Conservation (phyloP, 2,329 filamentous ascomycete species). For the Phialocephala sp. region DNA sequence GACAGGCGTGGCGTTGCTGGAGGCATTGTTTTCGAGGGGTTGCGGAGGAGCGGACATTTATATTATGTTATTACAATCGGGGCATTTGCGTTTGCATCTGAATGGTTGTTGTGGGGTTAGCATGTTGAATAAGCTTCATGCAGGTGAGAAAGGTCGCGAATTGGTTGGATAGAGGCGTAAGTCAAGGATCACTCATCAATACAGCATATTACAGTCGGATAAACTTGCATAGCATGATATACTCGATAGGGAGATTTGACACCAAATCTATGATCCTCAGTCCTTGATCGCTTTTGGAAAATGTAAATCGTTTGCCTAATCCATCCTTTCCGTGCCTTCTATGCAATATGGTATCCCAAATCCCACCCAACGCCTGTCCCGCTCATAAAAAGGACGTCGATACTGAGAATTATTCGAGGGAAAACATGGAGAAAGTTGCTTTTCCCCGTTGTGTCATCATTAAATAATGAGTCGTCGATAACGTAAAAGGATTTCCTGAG, state of each 20-base stretch:
- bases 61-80: not conserved
- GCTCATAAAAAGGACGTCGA: not conserved
- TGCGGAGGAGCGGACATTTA: not conserved
- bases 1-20: not conserved
- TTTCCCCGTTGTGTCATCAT: not conserved
- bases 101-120: not conserved
- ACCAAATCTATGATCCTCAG: not conserved
- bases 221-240: no score
- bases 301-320: not conserved
- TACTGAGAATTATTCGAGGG: not conserved
- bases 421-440: not conserved
- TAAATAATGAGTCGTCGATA: not conserved
- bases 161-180: not conserved
- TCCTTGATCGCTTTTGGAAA: not conserved
- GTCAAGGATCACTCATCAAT: not conserved
- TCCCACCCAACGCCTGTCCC: constrained; percentile 1
- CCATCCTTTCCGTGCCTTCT: not conserved
- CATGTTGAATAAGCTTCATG: constrained; percentile 8
- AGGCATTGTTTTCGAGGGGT: not conserved
- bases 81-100: not conserved
- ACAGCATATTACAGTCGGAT: not conserved
- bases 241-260: not conserved
- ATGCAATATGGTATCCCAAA: constrained; percentile 10
- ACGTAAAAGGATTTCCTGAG: not conserved
- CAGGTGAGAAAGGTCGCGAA: not conserved